phyloP scores from a whole-genome alignment of 768 basidiomycete genomes.

The Boletus sp. region DNA sequence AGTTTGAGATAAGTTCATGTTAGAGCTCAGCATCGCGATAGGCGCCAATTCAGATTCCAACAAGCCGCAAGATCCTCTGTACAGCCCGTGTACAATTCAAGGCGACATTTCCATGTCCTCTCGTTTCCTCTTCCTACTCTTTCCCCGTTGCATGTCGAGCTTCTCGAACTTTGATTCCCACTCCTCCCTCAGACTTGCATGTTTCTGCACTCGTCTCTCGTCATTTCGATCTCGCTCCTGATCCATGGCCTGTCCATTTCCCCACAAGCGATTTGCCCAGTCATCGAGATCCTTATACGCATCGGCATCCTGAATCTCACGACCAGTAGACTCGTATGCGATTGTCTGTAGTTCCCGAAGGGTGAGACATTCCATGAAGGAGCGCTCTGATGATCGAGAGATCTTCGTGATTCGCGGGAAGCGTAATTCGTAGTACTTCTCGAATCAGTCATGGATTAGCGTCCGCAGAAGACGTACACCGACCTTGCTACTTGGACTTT shows the following conservation, averaged over 20 bases:
- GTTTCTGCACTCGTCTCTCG: constrained; percentile 39
- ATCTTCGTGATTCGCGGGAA: constrained; percentile 79
- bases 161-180: constrained; percentile 44
- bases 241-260: constrained; percentile 39
- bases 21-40: background rate
- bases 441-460: background rate
- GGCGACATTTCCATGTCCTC: constrained; percentile 27
- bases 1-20: background rate
- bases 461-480: constrained; percentile 11
- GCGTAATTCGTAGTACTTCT: constrained; percentile 77
- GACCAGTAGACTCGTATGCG: constrained; percentile 54
- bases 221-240: constrained; percentile 18
- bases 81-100: constrained; percentile 6
- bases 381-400: constrained; percentile 57
- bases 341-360: constrained; percentile 52
- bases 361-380: constrained; percentile 57
- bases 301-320: constrained; percentile 37
- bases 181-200: constrained; percentile 32
- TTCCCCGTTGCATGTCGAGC: constrained; percentile 21
- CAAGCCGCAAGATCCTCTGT: background rate
- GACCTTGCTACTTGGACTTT: constrained; percentile 57
- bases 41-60: background rate
- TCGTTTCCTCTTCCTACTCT: constrained; percentile 20
- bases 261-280: constrained; percentile 40
- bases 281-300: constrained; percentile 52